Evolutionary conservation across 768 basidiomycete species (phyloP).

Genomic region (Wakefieldia striispora): DNA sequence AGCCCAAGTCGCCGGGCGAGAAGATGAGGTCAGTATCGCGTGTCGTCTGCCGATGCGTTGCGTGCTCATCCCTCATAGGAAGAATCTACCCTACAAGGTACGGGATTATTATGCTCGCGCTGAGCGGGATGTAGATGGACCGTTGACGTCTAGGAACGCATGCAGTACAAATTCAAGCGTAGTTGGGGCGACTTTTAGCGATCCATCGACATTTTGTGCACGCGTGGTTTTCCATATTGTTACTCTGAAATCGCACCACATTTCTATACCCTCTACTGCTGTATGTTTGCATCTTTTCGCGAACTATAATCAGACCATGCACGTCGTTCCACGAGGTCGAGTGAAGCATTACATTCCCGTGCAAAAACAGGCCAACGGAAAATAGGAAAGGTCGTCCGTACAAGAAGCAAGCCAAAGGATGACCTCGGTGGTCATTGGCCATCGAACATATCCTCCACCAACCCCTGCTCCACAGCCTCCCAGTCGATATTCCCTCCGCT

Average conservation of each 20-base stretch:
- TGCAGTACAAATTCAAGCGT: slow-evolving; percentile 89
- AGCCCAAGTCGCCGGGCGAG: slow-evolving; percentile 71
- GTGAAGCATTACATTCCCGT: slow-evolving; percentile 3
- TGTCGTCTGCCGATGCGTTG: neutral
- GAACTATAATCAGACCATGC: neutral
- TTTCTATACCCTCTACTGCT: slow-evolving; percentile 24
- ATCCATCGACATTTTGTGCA: slow-evolving; percentile 8
- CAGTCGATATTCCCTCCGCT: slow-evolving; percentile 83
- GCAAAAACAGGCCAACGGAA: slow-evolving; percentile 2
- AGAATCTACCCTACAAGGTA: slow-evolving; percentile 90
- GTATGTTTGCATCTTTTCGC: slow-evolving; percentile 4
- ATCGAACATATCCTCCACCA: slow-evolving; percentile 91
- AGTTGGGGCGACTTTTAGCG: slow-evolving; percentile 83
- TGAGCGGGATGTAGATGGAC: slow-evolving; percentile 26
- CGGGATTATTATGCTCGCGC: slow-evolving; percentile 9
- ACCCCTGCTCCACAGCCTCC: slow-evolving; percentile 78
- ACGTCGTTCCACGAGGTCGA: no score
- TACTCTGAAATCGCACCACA: slow-evolving; percentile 18
- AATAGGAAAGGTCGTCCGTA: neutral
- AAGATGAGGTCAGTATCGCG: slow-evolving; percentile 61
- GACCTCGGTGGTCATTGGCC: slow-evolving; percentile 42
- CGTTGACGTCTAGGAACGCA: slow-evolving; percentile 53
- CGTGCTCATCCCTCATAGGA: slow-evolving; percentile 39
- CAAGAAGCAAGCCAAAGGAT: neutral
- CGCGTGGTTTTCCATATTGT: slow-evolving; percentile 1